A percentile compares a stretch with the other conserved stretches of the same genome.
These are phyloP conservation scores for Wallacemonas sp. DNA, from an alignment of 208 protist genomes.

Conservation along the genomic window DNA sequence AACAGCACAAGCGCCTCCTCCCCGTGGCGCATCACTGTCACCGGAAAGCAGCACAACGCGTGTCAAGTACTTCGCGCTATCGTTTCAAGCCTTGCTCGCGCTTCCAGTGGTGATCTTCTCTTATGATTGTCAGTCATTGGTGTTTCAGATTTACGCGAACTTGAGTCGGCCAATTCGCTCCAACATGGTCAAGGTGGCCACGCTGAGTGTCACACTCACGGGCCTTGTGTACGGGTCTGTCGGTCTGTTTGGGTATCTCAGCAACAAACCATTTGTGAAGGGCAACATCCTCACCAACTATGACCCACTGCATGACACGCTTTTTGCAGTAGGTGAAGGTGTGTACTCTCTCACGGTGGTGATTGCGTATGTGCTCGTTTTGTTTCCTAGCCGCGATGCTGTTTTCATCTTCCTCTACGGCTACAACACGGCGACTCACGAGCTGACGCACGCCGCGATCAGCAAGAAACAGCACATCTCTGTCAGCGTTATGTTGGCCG, in stretches of 20 bases:
- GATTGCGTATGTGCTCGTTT: conserved; percentile 32
- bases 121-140: conserved; percentile 37
- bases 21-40: neutral
- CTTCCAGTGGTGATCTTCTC: conserved; percentile 38
- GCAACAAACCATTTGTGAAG: conserved; percentile 21
- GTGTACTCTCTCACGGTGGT: conserved; percentile 28
- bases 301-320: conserved; percentile 24
- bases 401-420: conserved; percentile 34
- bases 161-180: conserved; percentile 9
- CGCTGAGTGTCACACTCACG: conserved; percentile 22
- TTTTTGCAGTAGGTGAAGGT: conserved; percentile 24
- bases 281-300: conserved; percentile 41
- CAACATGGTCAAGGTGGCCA: conserved; percentile 29
- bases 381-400: conserved; percentile 34
- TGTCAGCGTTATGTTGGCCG: conserved; percentile 19
- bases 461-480: conserved; percentile 19
- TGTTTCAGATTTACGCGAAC: conserved; percentile 34
- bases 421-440: conserved; percentile 21
- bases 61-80: conserved; percentile 29
- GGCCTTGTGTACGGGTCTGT: conserved; percentile 25
- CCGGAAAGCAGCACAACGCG: neutral
- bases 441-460: conserved; percentile 11
- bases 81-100: conserved; percentile 19
- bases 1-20: neutral
- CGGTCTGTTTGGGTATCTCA: conserved; percentile 38